Conservation (phyloP, 257 asterid genomes). For the Salvia miltiorrhiza region DNA sequence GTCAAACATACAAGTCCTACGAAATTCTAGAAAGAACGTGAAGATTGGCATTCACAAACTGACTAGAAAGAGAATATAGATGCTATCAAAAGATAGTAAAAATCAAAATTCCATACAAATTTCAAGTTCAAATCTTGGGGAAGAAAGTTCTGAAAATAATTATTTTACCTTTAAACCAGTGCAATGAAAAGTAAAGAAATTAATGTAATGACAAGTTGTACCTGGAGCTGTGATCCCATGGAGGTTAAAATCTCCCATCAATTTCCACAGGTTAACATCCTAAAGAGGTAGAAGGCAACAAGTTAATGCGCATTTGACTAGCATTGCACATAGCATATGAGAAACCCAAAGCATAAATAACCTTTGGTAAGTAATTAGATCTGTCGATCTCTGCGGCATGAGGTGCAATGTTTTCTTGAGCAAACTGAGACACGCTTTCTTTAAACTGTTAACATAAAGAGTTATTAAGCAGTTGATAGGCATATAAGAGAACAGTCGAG, state of each 20-base stretch:
- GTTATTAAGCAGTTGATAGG: not conserved
- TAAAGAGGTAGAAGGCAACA: slow-evolving; percentile 26
- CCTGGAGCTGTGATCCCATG: slow-evolving; percentile 98
- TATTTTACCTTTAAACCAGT: not conserved
- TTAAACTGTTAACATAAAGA: slow-evolving; percentile 56
- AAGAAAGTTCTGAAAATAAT: not conserved
- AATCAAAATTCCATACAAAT: too few species aligned
- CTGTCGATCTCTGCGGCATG: slow-evolving; percentile 80
- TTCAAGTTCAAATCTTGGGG: not conserved
- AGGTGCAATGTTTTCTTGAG: slow-evolving; percentile 93
- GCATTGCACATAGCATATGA: not conserved
- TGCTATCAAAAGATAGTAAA: too few species aligned
- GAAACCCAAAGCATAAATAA: slow-evolving; percentile 16
- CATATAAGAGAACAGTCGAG: not conserved
- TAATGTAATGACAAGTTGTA: slow-evolving; percentile 20
- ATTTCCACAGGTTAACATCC: slow-evolving; percentile 93
- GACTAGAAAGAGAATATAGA: too few species aligned
- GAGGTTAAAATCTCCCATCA: slow-evolving; percentile 95
- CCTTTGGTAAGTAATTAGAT: slow-evolving; percentile 85
- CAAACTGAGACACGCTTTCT: slow-evolving; percentile 90
- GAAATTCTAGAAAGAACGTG: too few species aligned
- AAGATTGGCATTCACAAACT: too few species aligned
- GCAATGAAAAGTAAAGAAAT: slow-evolving; percentile 9
- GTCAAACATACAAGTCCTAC: too few species aligned
- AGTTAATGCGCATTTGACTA: slow-evolving; percentile 16